These are phyloP conservation scores for Pueraria montana DNA, from an alignment of 306 rosid species.

Conservation along the genomic window DNA sequence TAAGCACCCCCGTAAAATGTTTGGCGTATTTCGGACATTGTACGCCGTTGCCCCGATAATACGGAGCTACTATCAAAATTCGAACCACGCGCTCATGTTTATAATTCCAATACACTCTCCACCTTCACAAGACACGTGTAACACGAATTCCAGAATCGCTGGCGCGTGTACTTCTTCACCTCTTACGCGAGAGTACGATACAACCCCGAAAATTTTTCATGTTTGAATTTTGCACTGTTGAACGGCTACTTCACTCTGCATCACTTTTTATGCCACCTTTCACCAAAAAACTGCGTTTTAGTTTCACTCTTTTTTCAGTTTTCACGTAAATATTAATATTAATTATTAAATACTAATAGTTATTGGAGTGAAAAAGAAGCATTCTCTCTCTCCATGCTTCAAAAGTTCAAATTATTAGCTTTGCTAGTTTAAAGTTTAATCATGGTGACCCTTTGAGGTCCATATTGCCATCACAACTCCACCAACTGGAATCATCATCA, in stretches of 20 bases:
- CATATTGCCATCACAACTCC: conserved; percentile 44
- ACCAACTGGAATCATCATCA: conserved; percentile 42
- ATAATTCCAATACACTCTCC: background rate
- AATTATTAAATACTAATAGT: background rate
- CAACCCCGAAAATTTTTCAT: background rate
- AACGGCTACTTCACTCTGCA: conserved; percentile 61
- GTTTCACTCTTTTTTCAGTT: background rate
- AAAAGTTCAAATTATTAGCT: conserved; percentile 52
- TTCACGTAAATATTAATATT: conserved; percentile 38
- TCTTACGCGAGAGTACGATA: conserved; percentile 22
- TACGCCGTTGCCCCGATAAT: background rate
- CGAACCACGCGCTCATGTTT: background rate
- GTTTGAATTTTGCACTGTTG: conserved; percentile 47
- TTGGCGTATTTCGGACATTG: conserved; percentile 40
- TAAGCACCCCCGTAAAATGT: background rate
- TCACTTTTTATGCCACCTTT: conserved; percentile 48
- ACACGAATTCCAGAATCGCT: background rate
- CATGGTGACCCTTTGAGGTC: conserved; percentile 46
- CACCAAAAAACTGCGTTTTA: conserved; percentile 51
- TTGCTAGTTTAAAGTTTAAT: conserved; percentile 42
- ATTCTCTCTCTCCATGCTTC: conserved; percentile 51
- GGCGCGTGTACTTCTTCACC: conserved; percentile 15
- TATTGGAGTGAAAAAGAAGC: conserved; percentile 47
- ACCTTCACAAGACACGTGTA: background rate
- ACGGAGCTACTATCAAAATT: background rate